A percentile compares a stretch with the other conserved stretches of the same genome.
These are phyloP conservation scores for Blastobotrys chiropterorum DNA, from an alignment of 805 yeast genomes.

Conservation along the genomic window DNA sequence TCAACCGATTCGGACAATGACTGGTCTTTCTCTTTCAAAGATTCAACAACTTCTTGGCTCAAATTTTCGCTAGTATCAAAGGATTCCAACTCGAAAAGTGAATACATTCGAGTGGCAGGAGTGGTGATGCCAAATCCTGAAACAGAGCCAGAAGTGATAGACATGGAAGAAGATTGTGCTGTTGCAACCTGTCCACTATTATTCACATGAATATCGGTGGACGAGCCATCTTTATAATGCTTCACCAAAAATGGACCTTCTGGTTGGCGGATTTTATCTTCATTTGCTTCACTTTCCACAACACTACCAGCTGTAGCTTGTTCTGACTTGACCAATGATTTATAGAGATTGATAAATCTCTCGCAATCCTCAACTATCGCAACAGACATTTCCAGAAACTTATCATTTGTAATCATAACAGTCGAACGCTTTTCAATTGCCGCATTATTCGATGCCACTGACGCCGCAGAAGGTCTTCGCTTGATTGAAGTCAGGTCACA, in stretches of 20 bases:
- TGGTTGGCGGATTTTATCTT: not conserved
- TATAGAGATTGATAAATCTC: not conserved
- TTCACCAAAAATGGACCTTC: conserved; percentile 6
- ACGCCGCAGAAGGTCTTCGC: conserved; percentile 6
- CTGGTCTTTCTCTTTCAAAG: conserved; percentile 13
- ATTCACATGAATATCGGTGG: conserved; percentile 12
- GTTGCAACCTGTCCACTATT: conserved; percentile 10
- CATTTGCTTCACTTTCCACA: not conserved
- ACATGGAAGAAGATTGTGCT: conserved; percentile 2
- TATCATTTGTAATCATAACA: not conserved
- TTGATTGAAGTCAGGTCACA: conserved; percentile 14
- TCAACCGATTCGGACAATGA: conserved; percentile 2
- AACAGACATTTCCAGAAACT: conserved; percentile 2
- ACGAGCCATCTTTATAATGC: conserved; percentile 14
- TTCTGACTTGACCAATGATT: not conserved
- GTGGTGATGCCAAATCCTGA: conserved; percentile 6
- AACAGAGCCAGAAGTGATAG: not conserved
- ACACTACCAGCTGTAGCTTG: not conserved
- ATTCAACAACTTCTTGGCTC: conserved; percentile 12
- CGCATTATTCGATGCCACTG: not conserved
- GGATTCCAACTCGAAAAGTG: conserved; percentile 16
- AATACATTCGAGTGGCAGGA: not conserved
- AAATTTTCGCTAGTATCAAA: conserved; percentile 14
- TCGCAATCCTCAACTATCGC: not conserved
- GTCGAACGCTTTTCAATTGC: not conserved